Evolutionary conservation across 148 eudicot genomes (phyloP), one percentile per base, ranked within the genome.

Genomic region (Fagopyrum esculentum): DNA sequence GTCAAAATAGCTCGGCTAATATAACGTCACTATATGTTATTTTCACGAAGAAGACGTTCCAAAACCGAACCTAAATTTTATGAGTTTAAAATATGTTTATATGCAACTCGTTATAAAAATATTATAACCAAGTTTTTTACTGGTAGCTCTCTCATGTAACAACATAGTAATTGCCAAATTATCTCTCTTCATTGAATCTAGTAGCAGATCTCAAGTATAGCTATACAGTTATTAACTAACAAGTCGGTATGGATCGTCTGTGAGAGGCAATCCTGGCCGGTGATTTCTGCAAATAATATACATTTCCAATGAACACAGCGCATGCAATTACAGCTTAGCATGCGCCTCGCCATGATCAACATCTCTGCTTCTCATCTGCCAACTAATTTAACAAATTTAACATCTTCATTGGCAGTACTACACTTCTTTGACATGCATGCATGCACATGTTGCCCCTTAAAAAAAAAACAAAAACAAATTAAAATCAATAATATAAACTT

Each of bases 391-490:
- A 29, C 68, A 61, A 61, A 29, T 61, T 26, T 61, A 5, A 4
- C 68, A 26, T 26, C 43, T 11, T 29, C 68, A 61, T 61, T 61
- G 68, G 68, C 68, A 61, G 43, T 26, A 35, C 40, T 35, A 35
- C 40, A 35, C 68, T 61, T 26, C 68, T 9, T 61, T 29, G 40
- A 29, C 44, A 61, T 61, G 68, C 68, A 61, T 61, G 68, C 44
- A 61, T 61, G 64, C 68, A 61, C 68, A 61, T 61, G 68, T 35
- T 61, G 68, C 68, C 43, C 30, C 68, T 29, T 48, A 2, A 48
- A 48, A 48, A 48, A 48, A 48, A 48, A n/a, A n/a, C n/a, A n/a
- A 35, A 35, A 35, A 35, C 40, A 35, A 35, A 35, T 35, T 35
- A 35, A 35, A 35, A 35, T 35, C 40, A 35, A 35, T 35, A 1